Base-by-base conservation (phyloP, 352 stramenopile species). In the Phytophthora macrochlamydospora region DNA sequence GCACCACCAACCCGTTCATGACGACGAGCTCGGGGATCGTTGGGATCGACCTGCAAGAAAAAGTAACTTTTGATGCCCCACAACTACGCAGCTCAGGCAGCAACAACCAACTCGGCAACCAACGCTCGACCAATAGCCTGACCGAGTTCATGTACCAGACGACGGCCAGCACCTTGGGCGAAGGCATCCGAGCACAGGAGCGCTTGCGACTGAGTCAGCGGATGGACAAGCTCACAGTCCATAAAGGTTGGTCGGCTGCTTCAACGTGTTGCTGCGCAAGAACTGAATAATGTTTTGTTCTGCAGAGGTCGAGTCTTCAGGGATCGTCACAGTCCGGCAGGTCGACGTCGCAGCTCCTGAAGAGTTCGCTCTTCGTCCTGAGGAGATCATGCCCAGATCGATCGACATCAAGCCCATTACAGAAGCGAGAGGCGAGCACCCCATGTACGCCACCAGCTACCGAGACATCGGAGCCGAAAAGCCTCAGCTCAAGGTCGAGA, bases 121-220 rank as follows among this genome's bases (percentile, higher is more conserved):
- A 32, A 45, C 64, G 52, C 18, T 50, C 65, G 9, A 24, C 61
- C 4, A 75, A 77, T 11, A 28, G 57, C 13, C 66, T 92, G 52
- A 84, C 76, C 29, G 77, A 92, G 33, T 91, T 93, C 63, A 94
- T 93, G 82, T 93, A 94, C 67, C 78, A 93, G 57, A 92, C 84
- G 14, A 91, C 86, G 13, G 85, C 66, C 38, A 70, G 81, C 3
- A 62, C 56, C 42, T 69, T 92, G 7, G 87, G 84, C 7, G 78
- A 91, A 2, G 71, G 79, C 18, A 45, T 83, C 3, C 70, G 65
- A 1, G 42, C 55, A 1, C 56, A 81, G 14, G 72, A 91, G 33
- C 78, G 79, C 32, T 88, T 65, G 7, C 83, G 68, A 49, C 67
- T 94, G 24, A 92, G 84, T 50, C 81, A 93, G 59, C 78, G 87